Percentiles rank a stretch among this genome's conserved stretches.
These are phyloP conservation scores for Ogataea allantospora DNA, from an alignment of 805 yeast genomes.

Conservation along the genomic window DNA sequence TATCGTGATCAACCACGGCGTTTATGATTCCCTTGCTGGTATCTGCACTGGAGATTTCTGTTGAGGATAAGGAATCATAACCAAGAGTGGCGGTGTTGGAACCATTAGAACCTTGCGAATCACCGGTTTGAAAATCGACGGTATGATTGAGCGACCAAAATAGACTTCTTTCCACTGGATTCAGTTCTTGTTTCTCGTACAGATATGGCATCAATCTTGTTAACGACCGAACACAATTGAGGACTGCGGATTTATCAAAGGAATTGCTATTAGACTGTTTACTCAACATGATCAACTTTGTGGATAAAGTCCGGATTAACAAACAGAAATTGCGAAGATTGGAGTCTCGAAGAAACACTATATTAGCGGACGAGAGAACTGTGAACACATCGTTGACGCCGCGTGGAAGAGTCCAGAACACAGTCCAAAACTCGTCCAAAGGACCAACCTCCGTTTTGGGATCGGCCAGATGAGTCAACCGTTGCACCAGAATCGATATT, in stretches of 20 bases:
- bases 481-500: conserved; percentile 56
- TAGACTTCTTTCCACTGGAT: conserved; percentile 34
- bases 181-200: conserved; percentile 50
- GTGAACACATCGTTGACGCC: conserved; percentile 57
- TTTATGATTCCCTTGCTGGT: conserved; percentile 20
- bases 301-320: conserved; percentile 43
- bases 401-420: conserved; percentile 48
- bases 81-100: conserved; percentile 27
- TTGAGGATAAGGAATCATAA: conserved; percentile 20
- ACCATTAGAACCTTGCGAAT: conserved; percentile 14
- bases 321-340: conserved; percentile 57
- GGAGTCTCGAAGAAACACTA: conserved; percentile 56
- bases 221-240: conserved; percentile 64
- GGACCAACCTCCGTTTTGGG: conserved; percentile 36
- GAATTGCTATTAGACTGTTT: conserved; percentile 15
- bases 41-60: conserved; percentile 22
- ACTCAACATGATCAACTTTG: conserved; percentile 32
- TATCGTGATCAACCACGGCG: conserved; percentile 11
- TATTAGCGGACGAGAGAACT: conserved; percentile 54
- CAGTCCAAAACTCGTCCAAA: conserved; percentile 41
- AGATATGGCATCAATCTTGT: conserved; percentile 65
- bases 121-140: conserved; percentile 13
- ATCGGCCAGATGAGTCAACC: conserved; percentile 56
- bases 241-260: conserved; percentile 37
- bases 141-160: conserved; percentile 43